Evolutionary conservation across 345 rosid species (phyloP).

Genomic region (Rhizophora apiculata): DNA sequence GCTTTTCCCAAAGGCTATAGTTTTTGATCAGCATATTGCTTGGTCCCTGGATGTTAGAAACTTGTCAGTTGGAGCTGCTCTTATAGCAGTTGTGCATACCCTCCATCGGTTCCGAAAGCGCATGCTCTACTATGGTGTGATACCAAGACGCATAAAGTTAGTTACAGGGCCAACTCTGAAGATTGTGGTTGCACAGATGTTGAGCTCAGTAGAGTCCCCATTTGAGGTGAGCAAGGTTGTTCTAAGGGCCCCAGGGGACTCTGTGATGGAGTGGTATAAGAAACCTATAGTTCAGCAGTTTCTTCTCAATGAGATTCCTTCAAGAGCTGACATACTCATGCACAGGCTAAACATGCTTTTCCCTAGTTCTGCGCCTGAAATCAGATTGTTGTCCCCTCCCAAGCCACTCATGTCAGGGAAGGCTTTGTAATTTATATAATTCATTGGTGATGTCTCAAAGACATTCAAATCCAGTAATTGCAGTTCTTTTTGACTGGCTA

Average conservation of each 20-base stretch:
- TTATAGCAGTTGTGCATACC: conserved; percentile 90
- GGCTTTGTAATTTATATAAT: conserved; percentile 10
- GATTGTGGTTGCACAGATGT: conserved; percentile 87
- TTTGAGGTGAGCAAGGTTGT: conserved; percentile 96
- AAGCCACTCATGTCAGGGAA: conserved; percentile 27
- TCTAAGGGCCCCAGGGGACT: conserved; percentile 83
- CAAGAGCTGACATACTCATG: conserved; percentile 88
- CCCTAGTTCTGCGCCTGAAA: conserved; percentile 94
- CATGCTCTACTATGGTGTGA: conserved; percentile 87
- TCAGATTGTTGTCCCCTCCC: conserved; percentile 70
- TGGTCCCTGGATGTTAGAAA: conserved; percentile 97
- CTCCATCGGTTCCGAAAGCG: conserved; percentile 94
- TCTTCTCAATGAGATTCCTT: conserved; percentile 85
- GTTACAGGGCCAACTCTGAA: conserved; percentile 93
- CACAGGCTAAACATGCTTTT: conserved; percentile 81
- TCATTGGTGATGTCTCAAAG: conserved; percentile 1
- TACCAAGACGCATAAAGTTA: conserved; percentile 89
- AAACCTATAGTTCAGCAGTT: conserved; percentile 97
- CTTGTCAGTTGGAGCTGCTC: conserved; percentile 94
- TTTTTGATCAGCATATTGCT: conserved; percentile 93
- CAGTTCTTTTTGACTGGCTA: background rate
- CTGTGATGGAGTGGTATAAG: conserved; percentile 96
- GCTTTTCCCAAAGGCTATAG: conserved; percentile 95
- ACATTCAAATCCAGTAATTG: background rate
- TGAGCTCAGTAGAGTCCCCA: conserved; percentile 90